Evolutionary conservation across 2,329 filamentous ascomycete genomes (phyloP), one percentile per base, ranked within the genome.

Genomic region (Podosphaera aphanis): DNA sequence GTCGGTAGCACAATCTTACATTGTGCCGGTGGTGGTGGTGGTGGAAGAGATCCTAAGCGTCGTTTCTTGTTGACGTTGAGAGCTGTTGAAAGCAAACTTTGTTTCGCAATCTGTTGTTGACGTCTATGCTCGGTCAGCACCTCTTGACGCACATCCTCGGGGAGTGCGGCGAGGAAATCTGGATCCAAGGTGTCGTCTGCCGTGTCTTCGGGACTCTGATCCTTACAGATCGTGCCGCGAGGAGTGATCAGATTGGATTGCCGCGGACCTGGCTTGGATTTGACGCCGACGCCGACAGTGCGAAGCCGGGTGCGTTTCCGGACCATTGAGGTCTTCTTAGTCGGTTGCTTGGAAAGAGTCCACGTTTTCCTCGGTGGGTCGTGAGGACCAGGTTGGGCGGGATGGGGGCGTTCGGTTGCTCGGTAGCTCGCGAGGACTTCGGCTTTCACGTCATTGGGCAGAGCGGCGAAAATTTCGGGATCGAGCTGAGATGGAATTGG

Each of bases 361-460:
- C 70, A 64, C 47, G 69, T 67, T 54, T 75, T 77, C 33, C 68
- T 67, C 6, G 73, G 73, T 0, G 72, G 76, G 56, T 62, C 59
- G 19, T 60, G 47, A 54, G 53, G 35, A 53, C 58, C 46, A 53
- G 57, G 46, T 61, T 61, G 52, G 55, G 44, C 42, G 20, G 45
- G 59, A 60, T 51, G 48, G 60, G 51, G 53, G 25, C 38, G 43
- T 45, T 18, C 29, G 11, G 51, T 29, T 53, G 56, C 13, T 47
- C 56, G 48, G 56, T 93, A 93, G 29, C 79, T 76, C 2, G 73
- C 77, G 7, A 94, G 62, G 0, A 95, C 67, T 60, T 95, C 90
- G 1, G 77, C 74, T 50, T 86, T 82, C 58, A 98, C 74, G 50
- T 93, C 84, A 33, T 80, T 76, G 0, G 90, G 90, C 0, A 98